phyloP scores from a whole-genome alignment of 495 filamentous ascomycete species.

The Letharia lupina region DNA sequence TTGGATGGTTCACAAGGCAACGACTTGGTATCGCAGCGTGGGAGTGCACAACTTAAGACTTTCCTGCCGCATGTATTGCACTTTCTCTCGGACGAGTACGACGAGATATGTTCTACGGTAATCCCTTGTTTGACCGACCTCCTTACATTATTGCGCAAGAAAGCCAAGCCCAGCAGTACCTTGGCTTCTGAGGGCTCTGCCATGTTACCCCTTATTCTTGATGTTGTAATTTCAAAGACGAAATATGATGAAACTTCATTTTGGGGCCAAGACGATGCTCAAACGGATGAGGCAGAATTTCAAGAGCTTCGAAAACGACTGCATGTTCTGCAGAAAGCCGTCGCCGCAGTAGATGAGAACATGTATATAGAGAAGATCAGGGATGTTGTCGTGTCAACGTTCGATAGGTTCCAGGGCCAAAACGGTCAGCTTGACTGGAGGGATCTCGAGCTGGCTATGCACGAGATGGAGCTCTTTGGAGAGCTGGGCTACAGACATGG shows the following conservation, averaged over 20 bases:
- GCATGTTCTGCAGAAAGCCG: slow-evolving; percentile 79
- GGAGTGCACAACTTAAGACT: slow-evolving; percentile 50
- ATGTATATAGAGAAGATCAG: slow-evolving; percentile 81
- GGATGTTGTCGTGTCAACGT: slow-evolving; percentile 72
- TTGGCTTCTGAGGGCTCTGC: slow-evolving; percentile 59
- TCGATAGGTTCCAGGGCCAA: slow-evolving; percentile 61
- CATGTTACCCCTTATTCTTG: slow-evolving; percentile 78
- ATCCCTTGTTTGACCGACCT: slow-evolving; percentile 87
- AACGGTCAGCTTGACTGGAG: slow-evolving; percentile 80
- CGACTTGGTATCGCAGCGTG: slow-evolving; percentile 15
- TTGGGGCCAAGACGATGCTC: slow-evolving; percentile 91
- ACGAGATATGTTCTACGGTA: slow-evolving; percentile 92
- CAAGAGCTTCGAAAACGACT: slow-evolving; percentile 84
- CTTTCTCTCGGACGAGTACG: slow-evolving; percentile 95
- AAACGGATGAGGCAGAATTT: slow-evolving; percentile 97
- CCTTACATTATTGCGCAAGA: slow-evolving; percentile 75
- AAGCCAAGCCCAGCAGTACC: slow-evolving; percentile 50
- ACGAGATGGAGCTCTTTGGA: slow-evolving; percentile 95
- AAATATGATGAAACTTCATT: slow-evolving; percentile 88
- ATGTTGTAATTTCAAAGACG: slow-evolving; percentile 90
- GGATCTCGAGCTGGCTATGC: slow-evolving; percentile 88
- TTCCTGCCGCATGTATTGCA: slow-evolving; percentile 81
- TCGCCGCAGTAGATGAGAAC: slow-evolving; percentile 73
- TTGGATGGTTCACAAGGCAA: slow-evolving; percentile 41
- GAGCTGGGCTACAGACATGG: slow-evolving; percentile 80